phyloP scores from a whole-genome alignment of 106 monocot species.

The Acorus gramineus region DNA sequence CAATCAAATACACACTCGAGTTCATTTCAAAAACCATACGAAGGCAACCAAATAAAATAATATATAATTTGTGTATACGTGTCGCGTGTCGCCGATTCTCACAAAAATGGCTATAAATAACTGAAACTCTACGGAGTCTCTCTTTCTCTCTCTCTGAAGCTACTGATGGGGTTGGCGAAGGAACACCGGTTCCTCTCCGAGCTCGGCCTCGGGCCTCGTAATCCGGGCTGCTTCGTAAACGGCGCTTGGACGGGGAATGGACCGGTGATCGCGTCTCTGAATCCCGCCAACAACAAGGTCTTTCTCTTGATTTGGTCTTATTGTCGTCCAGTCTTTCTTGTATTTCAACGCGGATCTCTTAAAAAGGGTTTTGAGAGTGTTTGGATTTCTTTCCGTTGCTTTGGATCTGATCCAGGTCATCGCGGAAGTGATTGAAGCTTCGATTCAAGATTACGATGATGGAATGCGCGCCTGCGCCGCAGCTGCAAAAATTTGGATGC shows the following conservation, averaged over 20 bases:
- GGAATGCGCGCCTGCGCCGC: slow-evolving; percentile 68
- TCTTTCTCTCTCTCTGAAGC: no score
- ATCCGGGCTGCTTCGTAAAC: slow-evolving; percentile 64
- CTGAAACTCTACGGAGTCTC: no score
- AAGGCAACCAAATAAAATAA: no score
- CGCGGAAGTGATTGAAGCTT: slow-evolving; percentile 83
- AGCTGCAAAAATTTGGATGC: slow-evolving; percentile 93
- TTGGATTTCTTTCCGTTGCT: background rate
- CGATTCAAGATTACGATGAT: slow-evolving; percentile 64
- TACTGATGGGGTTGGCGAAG: slow-evolving; percentile 43
- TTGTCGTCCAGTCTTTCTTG: background rate
- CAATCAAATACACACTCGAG: no score
- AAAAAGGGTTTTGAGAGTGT: background rate
- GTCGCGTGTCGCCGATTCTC: no score
- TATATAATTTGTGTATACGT: no score
- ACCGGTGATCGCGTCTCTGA: slow-evolving; percentile 43
- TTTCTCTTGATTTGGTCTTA: background rate
- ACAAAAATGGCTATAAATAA: no score
- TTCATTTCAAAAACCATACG: no score
- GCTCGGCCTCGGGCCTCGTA: slow-evolving; percentile 68
- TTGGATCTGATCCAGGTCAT: slow-evolving; percentile 40
- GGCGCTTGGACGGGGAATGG: slow-evolving; percentile 66
- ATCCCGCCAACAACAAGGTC: slow-evolving; percentile 78
- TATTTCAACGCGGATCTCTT: background rate
- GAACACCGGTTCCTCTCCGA: slow-evolving; percentile 80